phyloP scores from a whole-genome alignment of 345 rosid genomes.

The Eucalyptus pauciflora region DNA sequence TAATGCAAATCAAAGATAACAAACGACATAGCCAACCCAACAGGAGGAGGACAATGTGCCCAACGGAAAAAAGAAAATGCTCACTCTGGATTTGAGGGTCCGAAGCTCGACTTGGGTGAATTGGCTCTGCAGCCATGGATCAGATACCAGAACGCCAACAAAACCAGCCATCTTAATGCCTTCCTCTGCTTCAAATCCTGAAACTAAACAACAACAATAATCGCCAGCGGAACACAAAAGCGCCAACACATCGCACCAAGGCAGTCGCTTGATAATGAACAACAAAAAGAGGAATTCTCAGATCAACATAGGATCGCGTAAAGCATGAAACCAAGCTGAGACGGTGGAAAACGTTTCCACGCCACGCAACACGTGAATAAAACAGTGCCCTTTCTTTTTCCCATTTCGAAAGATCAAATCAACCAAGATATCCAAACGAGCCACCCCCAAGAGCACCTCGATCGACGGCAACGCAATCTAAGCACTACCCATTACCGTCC shows the following conservation, averaged over 20 bases:
- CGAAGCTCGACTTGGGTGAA: slow-evolving; percentile 99
- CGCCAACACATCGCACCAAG: background rate
- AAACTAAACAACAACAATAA: background rate
- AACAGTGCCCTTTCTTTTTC: background rate
- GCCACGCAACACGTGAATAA: background rate
- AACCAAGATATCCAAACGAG: background rate
- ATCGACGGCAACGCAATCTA: background rate
- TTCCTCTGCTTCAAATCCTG: background rate
- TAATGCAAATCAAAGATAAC: background rate
- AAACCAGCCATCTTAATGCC: slow-evolving; percentile 58
- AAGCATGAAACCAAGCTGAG: background rate
- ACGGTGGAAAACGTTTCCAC: background rate
- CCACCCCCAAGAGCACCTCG: background rate
- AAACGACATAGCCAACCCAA: background rate
- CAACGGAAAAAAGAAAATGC: background rate
- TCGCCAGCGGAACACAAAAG: background rate
- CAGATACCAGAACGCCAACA: slow-evolving; percentile 88
- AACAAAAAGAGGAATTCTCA: background rate
- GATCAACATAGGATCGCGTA: background rate
- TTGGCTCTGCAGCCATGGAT: slow-evolving; percentile 96
- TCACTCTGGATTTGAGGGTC: slow-evolving; percentile 86
- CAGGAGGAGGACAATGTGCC: background rate
- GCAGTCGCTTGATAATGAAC: background rate
- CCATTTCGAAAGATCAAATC: background rate
- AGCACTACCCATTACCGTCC: background rate